phyloP scores from a whole-genome alignment of 176 grass and related monocot genomes.

The Zea mays region Zm-B73-REFERENCE-NAM-5.0 NC_050100.1:198282001-198282500 shows the following conservation, averaged over 20 bases:
- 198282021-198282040: background rate
- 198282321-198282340: background rate
- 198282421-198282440: conserved; percentile 7
- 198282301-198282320: background rate
- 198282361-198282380: conserved; percentile 11
- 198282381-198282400: background rate
- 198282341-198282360: background rate
- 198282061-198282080: background rate
- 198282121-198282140: background rate
- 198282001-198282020: background rate
- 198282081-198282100: background rate
- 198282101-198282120: background rate
- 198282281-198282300: background rate
- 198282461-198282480: conserved; percentile 65
- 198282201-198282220: background rate
- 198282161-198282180: background rate
- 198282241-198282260: background rate
- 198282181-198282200: background rate
- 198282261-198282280: background rate
- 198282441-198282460: conserved; percentile 19
- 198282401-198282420: conserved; percentile 12
- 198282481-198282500: conserved; percentile 69
- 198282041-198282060: background rate
- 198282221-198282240: background rate
- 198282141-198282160: background rate